phyloP scores from a whole-genome alignment of 179 eudicot species.

The Vitellaria paradoxa region DNA sequence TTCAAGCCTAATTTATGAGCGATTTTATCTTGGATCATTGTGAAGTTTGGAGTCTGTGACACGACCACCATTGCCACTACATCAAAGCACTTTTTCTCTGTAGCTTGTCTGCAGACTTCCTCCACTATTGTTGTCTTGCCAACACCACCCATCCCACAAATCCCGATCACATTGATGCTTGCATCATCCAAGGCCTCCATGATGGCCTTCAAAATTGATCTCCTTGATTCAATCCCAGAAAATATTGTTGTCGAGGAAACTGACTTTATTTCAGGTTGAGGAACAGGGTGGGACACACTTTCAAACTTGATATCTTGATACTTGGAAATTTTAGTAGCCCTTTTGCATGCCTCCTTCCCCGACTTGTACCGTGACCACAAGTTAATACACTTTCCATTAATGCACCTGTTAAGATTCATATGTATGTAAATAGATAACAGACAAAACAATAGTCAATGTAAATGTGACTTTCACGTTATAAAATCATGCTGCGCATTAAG shows the following conservation, averaged over 20 bases:
- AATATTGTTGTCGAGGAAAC: conserved; percentile 25
- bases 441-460: too few relatives aligned
- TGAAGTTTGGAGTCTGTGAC: conserved; percentile 26
- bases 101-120: background rate
- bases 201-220: conserved; percentile 18
- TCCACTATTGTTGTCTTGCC: conserved; percentile 26
- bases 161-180: conserved; percentile 5
- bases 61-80: conserved; percentile 32
- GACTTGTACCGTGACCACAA: conserved; percentile 13
- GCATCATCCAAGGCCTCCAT: background rate
- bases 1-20: conserved; percentile 29
- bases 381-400: conserved; percentile 10
- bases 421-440: too few relatives aligned
- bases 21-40: conserved; percentile 32
- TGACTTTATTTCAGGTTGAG: conserved; percentile 28
- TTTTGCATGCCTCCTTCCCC: conserved; percentile 24
- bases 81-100: conserved; percentile 9
- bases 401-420: background rate
- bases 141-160: conserved; percentile 26
- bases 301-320: conserved; percentile 14
- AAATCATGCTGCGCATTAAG: too few relatives aligned
- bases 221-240: conserved; percentile 32
- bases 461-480: too few relatives aligned
- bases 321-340: conserved; percentile 7
- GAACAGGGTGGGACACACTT: conserved; percentile 20